Conservation (phyloP, 495 filamentous ascomycete species). For the Penicillium taxi region DNA sequence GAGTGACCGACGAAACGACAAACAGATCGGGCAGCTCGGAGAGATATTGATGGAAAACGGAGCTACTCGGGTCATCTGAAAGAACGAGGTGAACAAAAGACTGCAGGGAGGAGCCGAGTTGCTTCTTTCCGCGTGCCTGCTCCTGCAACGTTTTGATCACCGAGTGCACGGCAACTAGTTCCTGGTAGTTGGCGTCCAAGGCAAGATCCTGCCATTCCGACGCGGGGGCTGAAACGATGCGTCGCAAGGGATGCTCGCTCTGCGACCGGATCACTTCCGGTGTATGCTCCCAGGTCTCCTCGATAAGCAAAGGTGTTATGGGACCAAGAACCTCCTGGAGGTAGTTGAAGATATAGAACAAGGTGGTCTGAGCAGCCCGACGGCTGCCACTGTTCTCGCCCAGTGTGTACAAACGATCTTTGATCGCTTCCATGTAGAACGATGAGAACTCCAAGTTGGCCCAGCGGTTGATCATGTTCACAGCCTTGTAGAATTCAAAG, state of each 20-base stretch:
- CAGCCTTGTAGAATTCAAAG: conserved; percentile 76
- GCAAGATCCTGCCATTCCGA: conserved; percentile 31
- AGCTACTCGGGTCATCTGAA: conserved; percentile 9
- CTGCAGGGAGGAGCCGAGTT: conserved; percentile 66
- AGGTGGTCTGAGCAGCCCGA: conserved; percentile 53
- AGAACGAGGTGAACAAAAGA: conserved; percentile 52
- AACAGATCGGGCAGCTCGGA: conserved; percentile 65
- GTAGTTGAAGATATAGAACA: conserved; percentile 60
- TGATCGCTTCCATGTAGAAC: conserved; percentile 87
- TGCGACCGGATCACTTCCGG: conserved; percentile 54
- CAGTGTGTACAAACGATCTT: conserved; percentile 83
- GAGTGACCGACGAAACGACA: conserved; percentile 62
- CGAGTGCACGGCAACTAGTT: conserved; percentile 46
- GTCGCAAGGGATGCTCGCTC: conserved; percentile 36
- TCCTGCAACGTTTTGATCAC: conserved; percentile 68
- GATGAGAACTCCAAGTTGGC: conserved; percentile 74
- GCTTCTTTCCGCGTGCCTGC: conserved; percentile 52
- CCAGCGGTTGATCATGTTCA: conserved; percentile 67
- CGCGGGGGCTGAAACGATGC: conserved; percentile 22
- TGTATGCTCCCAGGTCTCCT: conserved; percentile 78
- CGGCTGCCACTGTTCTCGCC: conserved; percentile 47
- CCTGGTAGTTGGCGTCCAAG: conserved; percentile 47
- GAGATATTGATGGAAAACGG: conserved; percentile 45
- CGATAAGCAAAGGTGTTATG: conserved; percentile 73
- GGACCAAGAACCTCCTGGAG: conserved; percentile 72